Percentiles rank a stretch among this genome's conserved stretches.
Conservation (phyloP, 805 yeast genomes). For the Lachancea dasiensis region DNA sequence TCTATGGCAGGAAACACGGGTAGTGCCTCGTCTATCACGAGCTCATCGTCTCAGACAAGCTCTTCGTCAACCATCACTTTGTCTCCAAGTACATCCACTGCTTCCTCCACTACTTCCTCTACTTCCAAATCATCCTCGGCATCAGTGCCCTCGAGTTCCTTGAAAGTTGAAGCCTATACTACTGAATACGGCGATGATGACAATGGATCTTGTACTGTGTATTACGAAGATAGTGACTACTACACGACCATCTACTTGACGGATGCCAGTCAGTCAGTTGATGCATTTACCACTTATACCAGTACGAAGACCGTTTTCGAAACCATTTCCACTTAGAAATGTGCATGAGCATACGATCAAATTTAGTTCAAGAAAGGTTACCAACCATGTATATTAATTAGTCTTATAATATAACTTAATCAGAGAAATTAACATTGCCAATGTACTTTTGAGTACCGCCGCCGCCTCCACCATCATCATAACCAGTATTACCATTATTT, state of each 20-base stretch:
- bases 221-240: conserved; percentile 23
- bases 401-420: not conserved
- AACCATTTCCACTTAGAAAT: conserved; percentile 15
- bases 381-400: conserved; percentile 6
- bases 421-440: too few species aligned
- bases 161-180: conserved; percentile 8
- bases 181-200: conserved; percentile 15
- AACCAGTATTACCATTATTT: too few species aligned
- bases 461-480: too few species aligned
- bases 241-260: conserved; percentile 30
- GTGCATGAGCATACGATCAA: not conserved
- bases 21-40: too few species aligned
- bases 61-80: conserved; percentile 9
- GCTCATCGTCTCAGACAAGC: too few species aligned
- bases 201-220: conserved; percentile 25
- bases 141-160: too few species aligned
- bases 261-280: conserved; percentile 25
- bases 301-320: conserved; percentile 25
- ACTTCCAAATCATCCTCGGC: too few species aligned
- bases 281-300: conserved; percentile 33
- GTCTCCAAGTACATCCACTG: conserved; percentile 3
- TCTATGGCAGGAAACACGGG: not conserved
- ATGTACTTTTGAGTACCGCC: too few species aligned
- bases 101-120: conserved; percentile 2
- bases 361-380: not conserved